Base-by-base conservation (phyloP, 2,329 filamentous ascomycete species). In the Colletotrichum magnum region DNA sequence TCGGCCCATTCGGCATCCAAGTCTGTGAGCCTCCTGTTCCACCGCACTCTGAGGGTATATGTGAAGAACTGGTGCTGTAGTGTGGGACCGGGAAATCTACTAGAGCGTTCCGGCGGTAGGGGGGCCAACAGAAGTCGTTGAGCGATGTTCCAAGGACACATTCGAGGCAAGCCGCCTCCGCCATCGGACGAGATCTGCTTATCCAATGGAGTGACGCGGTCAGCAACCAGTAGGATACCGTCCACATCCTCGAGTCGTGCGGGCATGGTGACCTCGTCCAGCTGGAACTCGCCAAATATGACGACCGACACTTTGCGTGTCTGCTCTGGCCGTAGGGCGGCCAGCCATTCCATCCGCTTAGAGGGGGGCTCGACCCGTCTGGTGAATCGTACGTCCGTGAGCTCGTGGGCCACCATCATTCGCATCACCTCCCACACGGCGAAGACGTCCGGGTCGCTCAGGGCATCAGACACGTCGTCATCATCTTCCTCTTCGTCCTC, bases 181-280 rank as follows among this genome's bases (percentile, higher is more conserved):
- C 12, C 41, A 16, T 43, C 41, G 32, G 48, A 18, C 45, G 47
- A 13, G 16, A 43, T 26, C 32, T 18, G 28, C 26, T 52, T 26
- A 9, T 47, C 36, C 21, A 24, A 21, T 28, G 58, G 48, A 24
- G 32, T 32, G 18, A 62, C 21, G 9, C 48, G 58, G 7, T 24
- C 32, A 28, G 48, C 48, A 24, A 45, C 13, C 15, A 65, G 53
- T 16, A 58, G 47, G 6, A 41, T 65, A 28, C 45, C n/a, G 16
- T 41, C 52, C n/a, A 45, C 39, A 28, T 65, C 53, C 53, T 58
- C 43, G 21, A 65, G 13, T 16, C 7, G 24, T 15, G 28, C 54
- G 13, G 62, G 62, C 62, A 65, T 65, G 7, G 62, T 58, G 24
- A 65, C 10, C 39, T 65, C 62, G 15, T 39, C n/a, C 3, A 65